Evolutionary conservation across 2,329 filamentous ascomycete species (phyloP).

Genomic region (Leptographium radiaticola): DNA sequence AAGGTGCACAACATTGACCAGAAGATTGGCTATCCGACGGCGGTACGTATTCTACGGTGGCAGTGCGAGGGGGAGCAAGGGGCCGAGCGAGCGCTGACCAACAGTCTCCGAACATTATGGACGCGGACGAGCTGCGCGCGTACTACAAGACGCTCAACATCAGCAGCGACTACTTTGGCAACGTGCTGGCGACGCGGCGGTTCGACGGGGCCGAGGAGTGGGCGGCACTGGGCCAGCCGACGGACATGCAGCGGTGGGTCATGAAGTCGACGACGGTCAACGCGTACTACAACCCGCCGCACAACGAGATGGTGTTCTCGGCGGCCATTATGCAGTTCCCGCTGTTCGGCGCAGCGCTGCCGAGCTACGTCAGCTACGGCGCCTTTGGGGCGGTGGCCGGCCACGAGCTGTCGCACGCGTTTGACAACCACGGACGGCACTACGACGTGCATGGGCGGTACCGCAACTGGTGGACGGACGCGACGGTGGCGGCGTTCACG

Average conservation of each 20-base stretch:
- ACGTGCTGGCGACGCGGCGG: slow-evolving; percentile 35
- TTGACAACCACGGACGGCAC: slow-evolving; percentile 52
- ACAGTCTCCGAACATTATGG: slow-evolving; percentile 40
- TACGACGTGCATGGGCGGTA: slow-evolving; percentile 53
- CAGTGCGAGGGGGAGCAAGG: no score
- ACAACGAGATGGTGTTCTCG: slow-evolving; percentile 58
- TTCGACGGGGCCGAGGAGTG: slow-evolving; percentile 37
- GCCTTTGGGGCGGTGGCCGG: slow-evolving; percentile 54
- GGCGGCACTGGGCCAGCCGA: slow-evolving; percentile 45
- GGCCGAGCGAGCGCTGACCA: background rate
- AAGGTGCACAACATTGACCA: slow-evolving; percentile 56
- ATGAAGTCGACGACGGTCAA: slow-evolving; percentile 51
- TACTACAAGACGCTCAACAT: slow-evolving; percentile 45
- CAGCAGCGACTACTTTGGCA: slow-evolving; percentile 41
- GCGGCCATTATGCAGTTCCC: slow-evolving; percentile 59
- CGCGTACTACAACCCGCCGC: slow-evolving; percentile 50
- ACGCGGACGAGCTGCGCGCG: slow-evolving; percentile 38
- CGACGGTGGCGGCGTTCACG: slow-evolving; percentile 44
- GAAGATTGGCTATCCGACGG: slow-evolving; percentile 55
- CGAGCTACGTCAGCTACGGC: slow-evolving; percentile 55
- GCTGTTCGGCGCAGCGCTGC: slow-evolving; percentile 48
- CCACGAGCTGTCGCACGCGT: slow-evolving; percentile 58
- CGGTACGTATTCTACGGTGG: background rate
- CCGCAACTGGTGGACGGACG: slow-evolving; percentile 53
- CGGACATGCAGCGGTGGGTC: slow-evolving; percentile 45